Conservation (phyloP, 176 grass and related monocot species). For the Triticum turgidum region DNA sequence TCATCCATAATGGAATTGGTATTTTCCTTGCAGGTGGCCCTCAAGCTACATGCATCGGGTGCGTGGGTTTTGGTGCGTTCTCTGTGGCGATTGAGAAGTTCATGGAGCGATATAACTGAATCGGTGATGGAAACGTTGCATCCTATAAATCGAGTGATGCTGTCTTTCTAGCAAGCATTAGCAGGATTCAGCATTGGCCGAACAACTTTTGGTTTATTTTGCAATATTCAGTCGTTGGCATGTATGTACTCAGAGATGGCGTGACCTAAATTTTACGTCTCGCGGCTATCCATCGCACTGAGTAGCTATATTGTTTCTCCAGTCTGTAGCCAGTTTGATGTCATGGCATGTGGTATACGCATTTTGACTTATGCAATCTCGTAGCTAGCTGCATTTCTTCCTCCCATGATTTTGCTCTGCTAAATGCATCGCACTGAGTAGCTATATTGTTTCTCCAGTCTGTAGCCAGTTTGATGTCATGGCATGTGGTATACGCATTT, state of each 20-base stretch:
- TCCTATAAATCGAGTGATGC: neutral
- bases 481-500: neutral
- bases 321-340: neutral
- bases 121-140: neutral
- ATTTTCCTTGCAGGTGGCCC: constrained; percentile 78
- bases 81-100: constrained; percentile 93
- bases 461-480: neutral
- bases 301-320: neutral
- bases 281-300: neutral
- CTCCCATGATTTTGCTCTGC: neutral
- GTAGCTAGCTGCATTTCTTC: neutral
- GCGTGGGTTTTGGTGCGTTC: constrained; percentile 92
- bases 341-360: neutral
- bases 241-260: neutral
- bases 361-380: neutral
- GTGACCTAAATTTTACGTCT: neutral
- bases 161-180: constrained; percentile 36
- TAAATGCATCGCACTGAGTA: neutral
- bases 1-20: constrained; percentile 6
- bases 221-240: constrained; percentile 22
- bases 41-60: constrained; percentile 79
- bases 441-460: neutral
- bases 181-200: neutral
- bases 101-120: constrained; percentile 77
- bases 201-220: neutral